phyloP scores from a whole-genome alignment of 495 filamentous ascomycete species.

The Tuber magnatum region DNA sequence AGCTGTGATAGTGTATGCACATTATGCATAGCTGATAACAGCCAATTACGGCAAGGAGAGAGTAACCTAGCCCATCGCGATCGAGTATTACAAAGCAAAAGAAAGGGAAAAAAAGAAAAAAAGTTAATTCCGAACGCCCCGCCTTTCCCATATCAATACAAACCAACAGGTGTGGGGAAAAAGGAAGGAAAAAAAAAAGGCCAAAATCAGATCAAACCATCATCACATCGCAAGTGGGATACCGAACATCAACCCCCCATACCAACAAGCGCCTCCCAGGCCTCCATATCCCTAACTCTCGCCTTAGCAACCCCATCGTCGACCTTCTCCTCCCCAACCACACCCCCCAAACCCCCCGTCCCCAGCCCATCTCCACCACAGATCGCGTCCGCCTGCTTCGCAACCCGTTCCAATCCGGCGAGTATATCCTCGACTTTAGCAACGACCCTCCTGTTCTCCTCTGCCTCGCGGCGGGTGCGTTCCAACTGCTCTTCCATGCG shows the following conservation, averaged over 20 bases:
- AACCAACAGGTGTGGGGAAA: neutral
- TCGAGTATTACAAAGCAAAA: neutral
- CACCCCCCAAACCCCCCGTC: constrained; percentile 21
- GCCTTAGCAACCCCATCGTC: constrained; percentile 35
- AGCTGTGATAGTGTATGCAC: neutral
- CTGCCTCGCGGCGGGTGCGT: constrained; percentile 65
- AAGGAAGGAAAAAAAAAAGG: neutral
- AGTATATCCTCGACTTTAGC: constrained; percentile 64
- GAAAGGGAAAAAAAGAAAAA: neutral
- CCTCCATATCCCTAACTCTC: constrained; percentile 21
- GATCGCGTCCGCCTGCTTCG: constrained; percentile 20
- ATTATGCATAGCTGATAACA: neutral
- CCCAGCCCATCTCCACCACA: constrained; percentile 19
- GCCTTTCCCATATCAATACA: neutral
- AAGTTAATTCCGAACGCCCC: neutral
- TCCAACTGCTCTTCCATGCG: constrained; percentile 88
- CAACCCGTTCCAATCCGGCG: constrained; percentile 43
- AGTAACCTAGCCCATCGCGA: neutral
- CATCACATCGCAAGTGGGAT: neutral
- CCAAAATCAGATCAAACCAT: neutral
- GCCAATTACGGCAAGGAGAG: neutral
- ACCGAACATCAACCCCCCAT: constrained; percentile 11
- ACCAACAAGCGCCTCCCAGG: constrained; percentile 21
- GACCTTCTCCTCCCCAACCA: constrained; percentile 36
- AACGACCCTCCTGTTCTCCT: constrained; percentile 63